Conservation (phyloP, 768 basidiomycete genomes). For the Candolleomyces efflorescens region DNA sequence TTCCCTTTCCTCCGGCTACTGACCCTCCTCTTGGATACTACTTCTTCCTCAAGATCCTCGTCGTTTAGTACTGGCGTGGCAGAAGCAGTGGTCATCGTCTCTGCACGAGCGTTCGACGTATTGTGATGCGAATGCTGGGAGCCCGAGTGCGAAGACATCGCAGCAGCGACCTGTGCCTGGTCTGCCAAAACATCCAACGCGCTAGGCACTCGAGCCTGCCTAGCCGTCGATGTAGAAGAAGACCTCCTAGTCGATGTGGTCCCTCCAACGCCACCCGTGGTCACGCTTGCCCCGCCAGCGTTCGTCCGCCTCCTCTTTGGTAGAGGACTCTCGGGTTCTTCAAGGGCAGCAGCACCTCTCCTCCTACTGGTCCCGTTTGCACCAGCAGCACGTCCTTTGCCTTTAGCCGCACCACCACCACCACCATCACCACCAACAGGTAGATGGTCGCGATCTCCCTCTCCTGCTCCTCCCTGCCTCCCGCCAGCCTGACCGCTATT, state of each 20-base stretch:
- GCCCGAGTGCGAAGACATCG: conserved; percentile 32
- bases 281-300: conserved; percentile 2
- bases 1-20: conserved; percentile 4
- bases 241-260: background rate
- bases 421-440: too few relatives aligned
- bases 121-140: conserved; percentile 14
- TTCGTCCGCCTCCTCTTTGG: background rate
- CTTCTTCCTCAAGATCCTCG: background rate
- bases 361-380: background rate
- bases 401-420: too few relatives aligned
- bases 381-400: background rate
- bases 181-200: conserved; percentile 74
- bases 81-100: conserved; percentile 6
- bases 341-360: background rate
- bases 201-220: conserved; percentile 34
- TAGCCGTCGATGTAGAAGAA: conserved; percentile 5
- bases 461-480: too few relatives aligned
- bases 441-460: too few relatives aligned
- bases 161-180: conserved; percentile 51
- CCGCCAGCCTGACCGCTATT: conserved; percentile 11
- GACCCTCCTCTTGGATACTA: conserved; percentile 8
- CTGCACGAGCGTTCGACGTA: background rate
- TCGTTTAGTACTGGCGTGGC: background rate
- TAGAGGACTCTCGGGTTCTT: conserved; percentile 2
- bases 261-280: background rate